A percentile compares a stretch with the other conserved stretches of the same genome.
These are phyloP conservation scores for Pestalotiopsis sp. DNA, from an alignment of 2,329 filamentous ascomycete species.

Conservation along the genomic window DNA sequence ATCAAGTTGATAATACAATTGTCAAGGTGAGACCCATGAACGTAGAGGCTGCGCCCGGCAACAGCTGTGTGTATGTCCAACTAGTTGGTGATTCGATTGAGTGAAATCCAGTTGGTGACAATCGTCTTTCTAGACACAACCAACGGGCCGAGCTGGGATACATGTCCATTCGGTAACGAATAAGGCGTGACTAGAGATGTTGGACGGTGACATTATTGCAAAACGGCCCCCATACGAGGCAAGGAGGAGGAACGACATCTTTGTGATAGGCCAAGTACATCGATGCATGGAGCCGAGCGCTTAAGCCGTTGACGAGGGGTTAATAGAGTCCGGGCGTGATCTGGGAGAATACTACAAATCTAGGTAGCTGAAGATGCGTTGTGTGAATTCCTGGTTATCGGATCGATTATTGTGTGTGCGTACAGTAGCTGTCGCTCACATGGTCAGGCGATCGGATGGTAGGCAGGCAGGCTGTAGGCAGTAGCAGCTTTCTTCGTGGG, in stretches of 20 bases:
- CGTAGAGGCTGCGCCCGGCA: background rate
- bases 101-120: background rate
- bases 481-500: background rate
- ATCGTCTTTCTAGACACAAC: background rate
- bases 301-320: background rate
- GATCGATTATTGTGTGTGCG: background rate
- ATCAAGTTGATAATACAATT: background rate
- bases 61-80: background rate
- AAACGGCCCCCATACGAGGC: background rate
- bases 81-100: no score
- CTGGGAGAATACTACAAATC: background rate
- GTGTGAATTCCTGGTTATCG: background rate
- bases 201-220: background rate
- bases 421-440: background rate
- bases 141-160: slow-evolving; percentile 2
- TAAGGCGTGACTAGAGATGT: background rate
- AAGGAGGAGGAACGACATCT: background rate
- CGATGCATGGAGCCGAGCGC: background rate
- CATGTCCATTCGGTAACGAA: slow-evolving; percentile 8
- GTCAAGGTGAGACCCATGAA: background rate
- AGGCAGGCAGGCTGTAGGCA: background rate
- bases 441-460: background rate
- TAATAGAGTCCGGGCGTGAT: background rate
- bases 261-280: background rate
- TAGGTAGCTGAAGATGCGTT: background rate